phyloP scores from a whole-genome alignment of 2,329 filamentous ascomycete genomes.

The Fusarium decemcellulare region DNA sequence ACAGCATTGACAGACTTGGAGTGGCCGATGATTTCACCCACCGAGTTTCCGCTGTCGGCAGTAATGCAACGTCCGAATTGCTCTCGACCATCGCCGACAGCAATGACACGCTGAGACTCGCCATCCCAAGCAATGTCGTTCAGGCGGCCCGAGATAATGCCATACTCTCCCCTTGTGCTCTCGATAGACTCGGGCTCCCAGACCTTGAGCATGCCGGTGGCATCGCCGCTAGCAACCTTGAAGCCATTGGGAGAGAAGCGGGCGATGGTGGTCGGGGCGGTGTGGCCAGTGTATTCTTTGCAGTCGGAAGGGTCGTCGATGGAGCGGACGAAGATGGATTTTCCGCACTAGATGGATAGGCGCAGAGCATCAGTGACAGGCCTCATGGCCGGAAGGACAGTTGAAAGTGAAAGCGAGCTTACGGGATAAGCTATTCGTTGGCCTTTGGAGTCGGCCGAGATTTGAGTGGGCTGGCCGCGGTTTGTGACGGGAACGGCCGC shows the following conservation, averaged over 20 bases:
- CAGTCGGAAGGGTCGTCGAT: conserved; percentile 90
- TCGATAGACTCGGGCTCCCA: conserved; percentile 92
- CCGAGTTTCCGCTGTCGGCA: conserved; percentile 94
- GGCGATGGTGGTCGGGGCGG: conserved; percentile 88
- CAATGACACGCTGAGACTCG: conserved; percentile 95
- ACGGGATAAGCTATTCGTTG: conserved; percentile 95
- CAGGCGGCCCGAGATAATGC: conserved; percentile 93
- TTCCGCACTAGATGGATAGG: conserved; percentile 77
- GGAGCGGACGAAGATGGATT: conserved; percentile 95
- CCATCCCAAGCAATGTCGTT: conserved; percentile 99
- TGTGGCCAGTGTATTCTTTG: conserved; percentile 95
- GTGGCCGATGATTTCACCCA: conserved; percentile 94
- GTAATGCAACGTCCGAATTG: conserved; percentile 95
- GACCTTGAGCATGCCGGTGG: conserved; percentile 85
- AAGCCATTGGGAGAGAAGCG: conserved; percentile 95
- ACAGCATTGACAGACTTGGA: conserved; percentile 92
- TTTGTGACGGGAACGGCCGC: conserved; percentile 88
- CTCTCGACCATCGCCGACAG: conserved; percentile 95
- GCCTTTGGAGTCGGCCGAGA: conserved; percentile 90
- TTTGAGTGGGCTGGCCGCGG: conserved; percentile 88
- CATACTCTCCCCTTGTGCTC: conserved; percentile 93
- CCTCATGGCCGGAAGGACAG: neutral
- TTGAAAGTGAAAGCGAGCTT: conserved; percentile 52
- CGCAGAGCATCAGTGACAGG: conserved; percentile 22
- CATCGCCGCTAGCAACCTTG: conserved; percentile 94